Percentiles rank a stretch among this genome's conserved stretches.
phyloP scores from a whole-genome alignment of 1,284 basidiomycete species.

The Malassezia equina region DNA sequence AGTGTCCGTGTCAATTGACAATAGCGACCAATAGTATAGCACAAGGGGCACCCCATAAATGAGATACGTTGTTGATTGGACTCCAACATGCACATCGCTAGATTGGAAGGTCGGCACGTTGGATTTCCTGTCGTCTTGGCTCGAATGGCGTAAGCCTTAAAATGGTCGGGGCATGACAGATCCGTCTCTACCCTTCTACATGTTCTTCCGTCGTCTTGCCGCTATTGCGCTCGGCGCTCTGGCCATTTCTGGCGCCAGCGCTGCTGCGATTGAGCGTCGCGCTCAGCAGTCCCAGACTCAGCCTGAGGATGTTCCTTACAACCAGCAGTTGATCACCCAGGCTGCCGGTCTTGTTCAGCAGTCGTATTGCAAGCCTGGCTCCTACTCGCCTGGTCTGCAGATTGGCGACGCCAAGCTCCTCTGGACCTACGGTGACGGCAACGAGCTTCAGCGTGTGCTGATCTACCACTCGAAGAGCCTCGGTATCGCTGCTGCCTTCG shows the following conservation, averaged over 20 bases:
- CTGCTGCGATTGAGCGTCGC: neutral
- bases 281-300: neutral
- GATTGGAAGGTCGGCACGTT: neutral
- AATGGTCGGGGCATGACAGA: neutral
- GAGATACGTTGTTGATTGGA: neutral
- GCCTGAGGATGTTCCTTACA: slow-evolving; percentile 3
- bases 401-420: slow-evolving; percentile 28
- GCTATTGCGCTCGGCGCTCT: neutral
- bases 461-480: slow-evolving; percentile 26
- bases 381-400: neutral
- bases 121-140: neutral
- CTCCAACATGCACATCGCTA: neutral
- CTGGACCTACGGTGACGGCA: slow-evolving; percentile 29
- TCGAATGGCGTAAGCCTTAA: neutral
- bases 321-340: neutral
- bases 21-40: too few relatives aligned
- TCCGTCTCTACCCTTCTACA: too few relatives aligned
- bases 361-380: slow-evolving; percentile 1
- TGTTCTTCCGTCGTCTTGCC: neutral
- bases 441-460: slow-evolving; percentile 20
- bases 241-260: neutral
- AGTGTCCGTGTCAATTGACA: neutral
- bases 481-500: slow-evolving; percentile 30
- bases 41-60: too few relatives aligned
- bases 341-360: slow-evolving; percentile 15